phyloP scores from a whole-genome alignment of 495 filamentous ascomycete genomes.

The Cercophora samala region DNA sequence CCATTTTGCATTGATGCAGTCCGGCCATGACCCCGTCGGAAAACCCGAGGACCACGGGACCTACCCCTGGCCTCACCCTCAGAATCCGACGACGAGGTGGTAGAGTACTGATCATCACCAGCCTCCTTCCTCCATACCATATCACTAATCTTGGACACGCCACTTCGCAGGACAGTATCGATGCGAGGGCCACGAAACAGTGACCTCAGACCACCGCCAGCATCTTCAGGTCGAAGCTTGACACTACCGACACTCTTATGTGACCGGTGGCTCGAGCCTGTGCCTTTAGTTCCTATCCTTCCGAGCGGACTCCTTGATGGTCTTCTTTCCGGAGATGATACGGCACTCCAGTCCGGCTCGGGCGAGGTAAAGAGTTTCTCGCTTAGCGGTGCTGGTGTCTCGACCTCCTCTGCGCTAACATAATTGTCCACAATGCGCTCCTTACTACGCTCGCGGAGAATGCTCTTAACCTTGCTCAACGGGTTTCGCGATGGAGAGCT shows the following conservation, averaged over 20 bases:
- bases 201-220: conserved; percentile 37
- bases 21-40: conserved; percentile 13
- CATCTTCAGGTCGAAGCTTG: conserved; percentile 41
- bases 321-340: conserved; percentile 29
- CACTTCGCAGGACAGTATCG: conserved; percentile 46
- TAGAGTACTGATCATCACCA: conserved; percentile 28
- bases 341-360: conserved; percentile 25
- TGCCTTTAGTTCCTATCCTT: conserved; percentile 29
- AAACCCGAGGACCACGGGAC: conserved; percentile 24
- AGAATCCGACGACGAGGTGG: conserved; percentile 41
- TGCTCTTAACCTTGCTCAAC: conserved; percentile 44
- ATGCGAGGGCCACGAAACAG: conserved; percentile 47
- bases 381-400: conserved; percentile 19
- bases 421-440: conserved; percentile 32
- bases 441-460: conserved; percentile 48
- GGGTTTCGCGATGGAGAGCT: conserved; percentile 46
- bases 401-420: conserved; percentile 27
- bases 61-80: conserved; percentile 40
- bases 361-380: conserved; percentile 27
- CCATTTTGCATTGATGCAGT: conserved; percentile 25
- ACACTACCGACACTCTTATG: conserved; percentile 40
- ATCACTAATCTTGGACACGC: conserved; percentile 50
- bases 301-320: conserved; percentile 41
- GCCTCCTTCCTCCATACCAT: conserved; percentile 46
- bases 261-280: conserved; percentile 38